Conservation (phyloP, 768 basidiomycete species). For the Leccinum boreale region DNA sequence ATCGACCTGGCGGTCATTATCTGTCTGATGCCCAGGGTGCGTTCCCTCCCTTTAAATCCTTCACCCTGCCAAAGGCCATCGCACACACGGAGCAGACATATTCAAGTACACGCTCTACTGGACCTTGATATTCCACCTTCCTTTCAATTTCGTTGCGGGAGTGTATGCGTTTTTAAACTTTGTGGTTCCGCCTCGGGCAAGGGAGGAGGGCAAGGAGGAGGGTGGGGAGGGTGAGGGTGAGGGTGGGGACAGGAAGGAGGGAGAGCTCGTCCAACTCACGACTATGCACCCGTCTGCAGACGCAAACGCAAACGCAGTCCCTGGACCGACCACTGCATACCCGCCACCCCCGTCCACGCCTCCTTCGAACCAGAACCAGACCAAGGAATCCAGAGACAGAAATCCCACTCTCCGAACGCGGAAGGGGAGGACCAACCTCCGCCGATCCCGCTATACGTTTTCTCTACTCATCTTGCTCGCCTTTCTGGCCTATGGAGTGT, state of each 20-base stretch:
- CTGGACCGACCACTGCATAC: background rate
- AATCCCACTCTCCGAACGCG: slow-evolving; percentile 11
- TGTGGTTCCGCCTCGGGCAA: background rate
- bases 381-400: slow-evolving; percentile 2
- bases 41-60: background rate
- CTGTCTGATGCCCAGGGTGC: background rate
- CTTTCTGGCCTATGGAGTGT: slow-evolving; percentile 34
- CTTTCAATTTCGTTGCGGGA: slow-evolving; percentile 24
- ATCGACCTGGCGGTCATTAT: background rate
- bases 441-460: slow-evolving; percentile 38
- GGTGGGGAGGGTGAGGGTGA: background rate
- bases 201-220: background rate
- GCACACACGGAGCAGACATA: slow-evolving; percentile 29
- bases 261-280: background rate
- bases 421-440: slow-evolving; percentile 24
- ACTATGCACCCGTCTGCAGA: background rate
- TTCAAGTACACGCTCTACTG: slow-evolving; percentile 48
- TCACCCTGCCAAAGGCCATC: background rate
- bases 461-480: slow-evolving; percentile 38
- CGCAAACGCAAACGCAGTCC: background rate
- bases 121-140: slow-evolving; percentile 45
- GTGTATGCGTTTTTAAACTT: background rate
- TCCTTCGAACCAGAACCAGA: background rate
- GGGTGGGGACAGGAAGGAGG: background rate
- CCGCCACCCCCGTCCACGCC: background rate